Evolutionary conservation across 768 basidiomycete genomes (phyloP), one percentile per base, ranked within the genome.

Genomic region (Termitomyces heimii): DNA sequence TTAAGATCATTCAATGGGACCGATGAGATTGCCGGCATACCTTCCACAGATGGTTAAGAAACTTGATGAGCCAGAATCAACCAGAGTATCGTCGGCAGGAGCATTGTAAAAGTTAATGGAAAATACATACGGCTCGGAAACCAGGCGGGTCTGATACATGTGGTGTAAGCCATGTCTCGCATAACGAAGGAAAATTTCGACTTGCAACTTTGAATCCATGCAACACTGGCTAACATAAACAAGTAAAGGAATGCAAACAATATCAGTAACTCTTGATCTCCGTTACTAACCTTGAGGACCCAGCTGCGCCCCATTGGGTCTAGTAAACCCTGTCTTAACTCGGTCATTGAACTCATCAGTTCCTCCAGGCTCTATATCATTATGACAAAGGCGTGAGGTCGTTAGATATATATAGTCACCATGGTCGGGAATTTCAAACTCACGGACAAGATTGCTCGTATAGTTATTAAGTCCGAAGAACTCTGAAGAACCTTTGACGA

Each of bases 391-490:
- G 10, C 16, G 18, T 51, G 7, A 39, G 18, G 39, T 40, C 18
- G 10, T 29, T 26, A 29, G 18, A 5, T 51, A 6, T 50, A 50
- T 16, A 3, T 44, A 42, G 10, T 14, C 8, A 43, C 13, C 14
- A 53, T 45, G 14, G 60, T 29, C n/a, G n/a, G 13, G 24, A 4
- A 10, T 18, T 28, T n/a, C 16, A 18, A 6, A 69, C 81, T 68
- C 58, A 84, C 84, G 72, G 66, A 78, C 76, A 46, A 86, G 70
- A 53, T 83, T 81, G 10, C 78, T 83, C 7, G 84, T 82, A 63
- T 87, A 86, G 1, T 83, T 83, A 66, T 86, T 86, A 70, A 85
- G 72, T 6, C 85, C 85, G 62, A 84, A 83, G 71, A 86, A 87
- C 65, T 84, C 85, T 5, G 83, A 82, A 0, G 82, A 85, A 35